A percentile compares a stretch with the other conserved stretches of the same genome.
Evolutionary conservation across 495 filamentous ascomycete genomes (phyloP).

Genomic region (Penicillium bovifimosum): DNA sequence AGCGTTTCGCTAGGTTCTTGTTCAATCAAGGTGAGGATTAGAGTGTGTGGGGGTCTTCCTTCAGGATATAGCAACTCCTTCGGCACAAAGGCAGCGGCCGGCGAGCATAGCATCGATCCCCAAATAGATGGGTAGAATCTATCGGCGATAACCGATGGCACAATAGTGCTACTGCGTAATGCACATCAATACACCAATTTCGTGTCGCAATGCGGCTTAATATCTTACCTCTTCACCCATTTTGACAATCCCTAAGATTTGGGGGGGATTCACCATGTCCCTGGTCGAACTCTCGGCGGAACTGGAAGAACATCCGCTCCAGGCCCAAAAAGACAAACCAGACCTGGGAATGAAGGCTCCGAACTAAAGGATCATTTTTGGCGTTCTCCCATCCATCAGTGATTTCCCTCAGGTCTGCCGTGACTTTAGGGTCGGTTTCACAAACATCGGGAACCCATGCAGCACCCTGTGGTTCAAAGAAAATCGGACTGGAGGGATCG

Average conservation of each 20-base stretch:
- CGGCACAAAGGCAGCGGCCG: background rate
- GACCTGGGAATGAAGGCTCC: background rate
- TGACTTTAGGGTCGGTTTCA: background rate
- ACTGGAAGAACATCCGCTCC: background rate
- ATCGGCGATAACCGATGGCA: background rate
- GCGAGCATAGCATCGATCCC: background rate
- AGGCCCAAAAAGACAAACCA: background rate
- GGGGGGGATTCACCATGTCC: background rate
- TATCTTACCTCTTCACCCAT: background rate
- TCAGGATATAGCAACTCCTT: background rate
- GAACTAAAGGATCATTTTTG: background rate
- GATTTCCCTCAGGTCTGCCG: background rate
- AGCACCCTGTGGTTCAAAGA: background rate
- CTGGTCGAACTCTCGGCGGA: background rate
- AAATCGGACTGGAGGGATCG: background rate
- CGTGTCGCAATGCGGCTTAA: background rate
- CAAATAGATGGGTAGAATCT: background rate
- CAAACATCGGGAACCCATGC: background rate
- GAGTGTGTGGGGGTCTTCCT: background rate
- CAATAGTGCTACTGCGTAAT: background rate
- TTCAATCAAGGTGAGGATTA: background rate
- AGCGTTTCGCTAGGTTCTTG: background rate
- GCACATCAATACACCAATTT: background rate
- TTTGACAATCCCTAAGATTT: background rate
- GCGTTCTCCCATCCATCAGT: background rate